Evolutionary conservation across 805 yeast genomes (phyloP).

Genomic region (Kodamaea nitidulidarum): DNA sequence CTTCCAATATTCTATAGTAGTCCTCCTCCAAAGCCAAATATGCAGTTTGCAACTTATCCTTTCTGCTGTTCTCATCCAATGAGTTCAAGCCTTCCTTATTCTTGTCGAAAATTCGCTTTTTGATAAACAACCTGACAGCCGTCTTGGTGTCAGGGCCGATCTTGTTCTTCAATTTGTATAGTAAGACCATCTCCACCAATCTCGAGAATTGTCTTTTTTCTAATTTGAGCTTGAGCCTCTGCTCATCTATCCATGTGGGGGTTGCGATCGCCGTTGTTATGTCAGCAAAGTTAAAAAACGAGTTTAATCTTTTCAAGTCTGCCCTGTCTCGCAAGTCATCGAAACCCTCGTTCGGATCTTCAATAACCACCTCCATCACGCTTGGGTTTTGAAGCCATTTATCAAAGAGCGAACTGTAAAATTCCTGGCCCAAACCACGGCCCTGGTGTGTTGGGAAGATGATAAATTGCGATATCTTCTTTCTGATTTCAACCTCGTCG

Average conservation of each 20-base stretch:
- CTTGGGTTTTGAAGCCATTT: slow-evolving; percentile 50
- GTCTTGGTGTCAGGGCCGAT: slow-evolving; percentile 24
- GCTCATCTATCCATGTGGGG: slow-evolving; percentile 37
- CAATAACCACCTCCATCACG: slow-evolving; percentile 76
- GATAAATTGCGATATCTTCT: slow-evolving; percentile 83
- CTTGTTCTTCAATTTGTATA: slow-evolving; percentile 34
- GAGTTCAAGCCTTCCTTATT: slow-evolving; percentile 75
- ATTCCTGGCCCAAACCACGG: slow-evolving; percentile 60
- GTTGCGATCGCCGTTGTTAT: slow-evolving; percentile 16
- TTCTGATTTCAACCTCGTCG: slow-evolving; percentile 41
- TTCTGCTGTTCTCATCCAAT: slow-evolving; percentile 58
- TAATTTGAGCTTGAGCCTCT: slow-evolving; percentile 48
- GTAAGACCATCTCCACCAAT: slow-evolving; percentile 68
- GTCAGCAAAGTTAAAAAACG: slow-evolving; percentile 16
- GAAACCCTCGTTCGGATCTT: slow-evolving; percentile 90
- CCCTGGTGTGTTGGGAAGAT: slow-evolving; percentile 83
- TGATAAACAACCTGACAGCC: slow-evolving; percentile 57
- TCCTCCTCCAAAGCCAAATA: slow-evolving; percentile 66
- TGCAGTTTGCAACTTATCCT: slow-evolving; percentile 73
- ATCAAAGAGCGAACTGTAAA: slow-evolving; percentile 56
- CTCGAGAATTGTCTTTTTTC: slow-evolving; percentile 77
- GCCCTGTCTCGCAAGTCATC: slow-evolving; percentile 85
- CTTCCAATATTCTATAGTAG: slow-evolving; percentile 55
- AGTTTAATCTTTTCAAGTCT: slow-evolving; percentile 49
- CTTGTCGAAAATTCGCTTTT: slow-evolving; percentile 69